Evolutionary conservation across 2,329 filamentous ascomycete genomes (phyloP).

Genomic region (Orbilia blumenaviensis): DNA sequence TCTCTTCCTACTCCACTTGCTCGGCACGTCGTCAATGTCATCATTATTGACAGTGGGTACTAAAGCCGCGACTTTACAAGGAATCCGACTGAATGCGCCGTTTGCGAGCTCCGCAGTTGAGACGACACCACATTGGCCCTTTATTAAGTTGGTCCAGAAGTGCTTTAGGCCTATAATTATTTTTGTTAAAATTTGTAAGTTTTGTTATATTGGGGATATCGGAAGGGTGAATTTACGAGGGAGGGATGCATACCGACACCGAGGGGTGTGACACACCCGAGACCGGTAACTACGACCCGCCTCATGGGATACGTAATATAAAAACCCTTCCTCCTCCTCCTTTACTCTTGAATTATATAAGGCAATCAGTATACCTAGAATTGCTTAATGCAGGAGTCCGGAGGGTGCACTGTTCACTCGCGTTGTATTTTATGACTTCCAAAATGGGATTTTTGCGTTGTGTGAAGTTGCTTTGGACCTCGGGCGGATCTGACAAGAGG

Average conservation of each 20-base stretch:
- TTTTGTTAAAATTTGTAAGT: background rate
- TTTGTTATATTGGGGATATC: constrained; percentile 6
- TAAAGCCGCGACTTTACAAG: constrained; percentile 84
- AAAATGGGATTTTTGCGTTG: constrained; percentile 45
- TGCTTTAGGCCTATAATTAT: constrained; percentile 69
- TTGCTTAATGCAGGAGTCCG: background rate
- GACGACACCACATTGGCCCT: constrained; percentile 80
- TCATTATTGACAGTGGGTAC: constrained; percentile 77
- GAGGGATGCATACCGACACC: constrained; percentile 71
- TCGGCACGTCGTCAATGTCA: constrained; percentile 35
- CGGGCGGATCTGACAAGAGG: no score
- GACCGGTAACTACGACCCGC: constrained; percentile 83
- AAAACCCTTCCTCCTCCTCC: background rate
- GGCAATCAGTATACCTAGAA: no score
- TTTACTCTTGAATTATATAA: constrained; percentile 56
- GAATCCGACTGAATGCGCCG: constrained; percentile 69
- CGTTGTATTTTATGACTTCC: constrained; percentile 39
- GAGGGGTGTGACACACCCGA: constrained; percentile 83
- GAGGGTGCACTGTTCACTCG: background rate
- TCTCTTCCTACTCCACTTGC: constrained; percentile 55
- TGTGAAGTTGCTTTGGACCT: constrained; percentile 53
- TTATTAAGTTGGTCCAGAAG: constrained; percentile 83
- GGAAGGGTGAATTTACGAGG: background rate
- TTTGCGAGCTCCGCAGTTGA: constrained; percentile 73
- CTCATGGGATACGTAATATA: constrained; percentile 64